Evolutionary conservation across 768 basidiomycete species (phyloP).

Genomic region (Podaxis mareebaensis): DNA sequence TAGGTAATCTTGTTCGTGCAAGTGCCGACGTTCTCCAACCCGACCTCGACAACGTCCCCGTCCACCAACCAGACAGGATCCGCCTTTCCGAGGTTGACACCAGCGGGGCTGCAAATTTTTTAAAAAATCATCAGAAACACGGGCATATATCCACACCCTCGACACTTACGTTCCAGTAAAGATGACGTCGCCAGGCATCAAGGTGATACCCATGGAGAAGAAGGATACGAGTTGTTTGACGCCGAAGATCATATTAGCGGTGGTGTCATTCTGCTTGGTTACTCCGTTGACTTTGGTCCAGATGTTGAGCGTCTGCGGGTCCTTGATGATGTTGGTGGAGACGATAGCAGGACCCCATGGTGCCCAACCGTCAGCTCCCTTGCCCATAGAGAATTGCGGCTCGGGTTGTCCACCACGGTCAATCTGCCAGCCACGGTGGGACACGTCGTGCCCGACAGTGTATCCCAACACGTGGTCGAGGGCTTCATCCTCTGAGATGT

Average conservation of each 20-base stretch:
- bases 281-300: conserved; percentile 44
- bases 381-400: conserved; percentile 45
- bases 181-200: conserved; percentile 42
- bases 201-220: conserved; percentile 46
- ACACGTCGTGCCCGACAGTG: conserved; percentile 41
- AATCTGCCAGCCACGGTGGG: conserved; percentile 46
- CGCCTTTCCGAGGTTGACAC: conserved; percentile 34
- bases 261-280: conserved; percentile 38
- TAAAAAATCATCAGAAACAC: background rate
- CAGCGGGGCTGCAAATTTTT: conserved; percentile 28
- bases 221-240: conserved; percentile 41
- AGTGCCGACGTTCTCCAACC: conserved; percentile 38
- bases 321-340: conserved; percentile 35
- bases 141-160: background rate
- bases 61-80: conserved; percentile 36
- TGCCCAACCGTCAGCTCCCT: conserved; percentile 44
- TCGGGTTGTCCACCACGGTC: conserved; percentile 41
- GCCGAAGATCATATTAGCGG: conserved; percentile 43
- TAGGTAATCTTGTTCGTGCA: conserved; percentile 37
- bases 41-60: conserved; percentile 41
- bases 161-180: conserved; percentile 42
- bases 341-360: conserved; percentile 42
- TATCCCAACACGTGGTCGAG: conserved; percentile 43
- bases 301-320: conserved; percentile 40
- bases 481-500: conserved; percentile 41